Conservation (phyloP, 2,329 filamentous ascomycete species). For the Ophiocordyceps australis region DNA sequence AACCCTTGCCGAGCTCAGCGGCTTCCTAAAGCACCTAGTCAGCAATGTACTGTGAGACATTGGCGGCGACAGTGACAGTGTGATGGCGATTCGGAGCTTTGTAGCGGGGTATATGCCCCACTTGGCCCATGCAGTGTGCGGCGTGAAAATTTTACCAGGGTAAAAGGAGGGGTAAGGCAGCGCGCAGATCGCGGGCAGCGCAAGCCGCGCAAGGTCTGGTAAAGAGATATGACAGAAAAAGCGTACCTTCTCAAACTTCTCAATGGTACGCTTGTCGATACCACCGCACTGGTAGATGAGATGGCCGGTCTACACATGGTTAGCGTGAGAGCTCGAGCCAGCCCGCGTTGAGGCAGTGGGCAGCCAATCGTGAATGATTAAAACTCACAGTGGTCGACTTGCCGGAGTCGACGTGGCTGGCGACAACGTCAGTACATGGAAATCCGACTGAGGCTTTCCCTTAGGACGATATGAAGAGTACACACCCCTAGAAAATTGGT, state of each 20-base stretch:
- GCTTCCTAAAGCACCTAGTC: conserved; percentile 56
- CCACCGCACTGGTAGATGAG: conserved; percentile 99
- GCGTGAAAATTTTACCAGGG: background rate
- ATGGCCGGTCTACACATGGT: conserved; percentile 42
- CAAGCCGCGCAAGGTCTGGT: background rate
- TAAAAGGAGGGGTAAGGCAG: conserved; percentile 1
- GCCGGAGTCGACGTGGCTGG: conserved; percentile 92
- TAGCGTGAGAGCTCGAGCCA: conserved; percentile 4
- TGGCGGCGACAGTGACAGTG: no score
- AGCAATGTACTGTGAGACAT: conserved; percentile 3
- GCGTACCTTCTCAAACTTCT: conserved; percentile 99
- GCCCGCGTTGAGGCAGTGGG: conserved; percentile 2
- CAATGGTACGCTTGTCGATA: conserved; percentile 99
- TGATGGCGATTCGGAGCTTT: background rate
- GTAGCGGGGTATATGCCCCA: conserved; percentile 4
- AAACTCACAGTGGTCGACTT: conserved; percentile 88
- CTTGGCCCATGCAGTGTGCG: background rate
- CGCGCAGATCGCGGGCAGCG: background rate
- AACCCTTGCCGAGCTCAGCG: conserved; percentile 98
- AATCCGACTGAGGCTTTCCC: conserved; percentile 5
- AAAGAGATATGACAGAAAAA: background rate
- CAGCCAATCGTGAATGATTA: no score
- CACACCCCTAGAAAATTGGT: conserved; percentile 10
- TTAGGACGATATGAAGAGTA: background rate
- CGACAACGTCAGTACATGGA: conserved; percentile 7